Evolutionary conservation across 768 basidiomycete species (phyloP).

Genomic region (Leucocoprinus birnbaumii): DNA sequence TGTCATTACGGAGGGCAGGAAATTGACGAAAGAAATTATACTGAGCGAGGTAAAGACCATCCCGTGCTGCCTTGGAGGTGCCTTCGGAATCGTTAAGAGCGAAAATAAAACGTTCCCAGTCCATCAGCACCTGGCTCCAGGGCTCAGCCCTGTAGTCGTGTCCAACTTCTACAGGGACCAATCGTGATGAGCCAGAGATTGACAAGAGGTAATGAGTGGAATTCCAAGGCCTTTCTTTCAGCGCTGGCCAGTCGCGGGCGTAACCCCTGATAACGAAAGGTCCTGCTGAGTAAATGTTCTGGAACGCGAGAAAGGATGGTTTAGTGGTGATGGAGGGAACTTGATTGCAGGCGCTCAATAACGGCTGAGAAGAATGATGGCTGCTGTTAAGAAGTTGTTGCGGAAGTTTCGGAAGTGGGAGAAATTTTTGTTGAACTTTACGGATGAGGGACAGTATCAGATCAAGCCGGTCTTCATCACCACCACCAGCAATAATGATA

Average conservation of each 20-base stretch:
- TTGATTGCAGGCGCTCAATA: slow-evolving; percentile 21
- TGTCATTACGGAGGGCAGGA: slow-evolving; percentile 70
- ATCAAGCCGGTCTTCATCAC: slow-evolving; percentile 57
- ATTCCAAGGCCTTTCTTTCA: slow-evolving; percentile 66
- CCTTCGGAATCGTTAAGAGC: slow-evolving; percentile 22
- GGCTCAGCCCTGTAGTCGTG: slow-evolving; percentile 72
- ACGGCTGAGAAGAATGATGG: background rate
- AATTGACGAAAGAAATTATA: slow-evolving; percentile 86
- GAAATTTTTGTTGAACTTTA: slow-evolving; percentile 44
- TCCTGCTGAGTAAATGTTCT: slow-evolving; percentile 30
- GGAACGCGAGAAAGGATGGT: slow-evolving; percentile 61
- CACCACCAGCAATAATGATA: slow-evolving; percentile 81
- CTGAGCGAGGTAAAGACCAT: slow-evolving; percentile 83
- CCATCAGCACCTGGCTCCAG: slow-evolving; percentile 81
- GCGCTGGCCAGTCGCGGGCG: slow-evolving; percentile 76
- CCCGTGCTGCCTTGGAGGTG: slow-evolving; percentile 13
- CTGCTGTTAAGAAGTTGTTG: slow-evolving; percentile 2
- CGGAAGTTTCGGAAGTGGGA: slow-evolving; percentile 9
- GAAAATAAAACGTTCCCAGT: slow-evolving; percentile 69
- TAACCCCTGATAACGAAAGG: slow-evolving; percentile 79
- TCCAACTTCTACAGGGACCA: slow-evolving; percentile 91
- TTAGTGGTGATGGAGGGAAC: slow-evolving; percentile 42
- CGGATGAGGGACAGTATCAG: slow-evolving; percentile 62
- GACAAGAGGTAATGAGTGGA: slow-evolving; percentile 65
- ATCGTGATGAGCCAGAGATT: slow-evolving; percentile 73